A percentile compares a stretch with the other conserved stretches of the same genome.
Evolutionary conservation across 495 filamentous ascomycete species (phyloP).

Genomic region (Penicillium bovifimosum): DNA sequence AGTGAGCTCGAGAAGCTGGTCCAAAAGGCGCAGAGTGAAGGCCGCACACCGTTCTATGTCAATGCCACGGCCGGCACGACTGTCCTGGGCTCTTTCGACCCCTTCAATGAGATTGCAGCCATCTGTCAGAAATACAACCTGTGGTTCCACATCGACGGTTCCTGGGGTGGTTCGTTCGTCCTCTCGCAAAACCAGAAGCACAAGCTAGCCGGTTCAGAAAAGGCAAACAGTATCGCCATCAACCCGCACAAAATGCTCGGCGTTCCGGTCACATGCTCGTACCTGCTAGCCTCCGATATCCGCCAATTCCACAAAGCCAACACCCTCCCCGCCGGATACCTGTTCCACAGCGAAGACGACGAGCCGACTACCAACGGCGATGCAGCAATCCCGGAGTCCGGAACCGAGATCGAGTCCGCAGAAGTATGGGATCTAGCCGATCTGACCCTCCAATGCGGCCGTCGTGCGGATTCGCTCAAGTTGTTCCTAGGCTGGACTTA

Average conservation of each 20-base stretch:
- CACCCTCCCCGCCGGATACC: constrained; percentile 79
- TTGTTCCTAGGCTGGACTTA: constrained; percentile 84
- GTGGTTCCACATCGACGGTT: constrained; percentile 89
- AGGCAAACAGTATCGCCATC: constrained; percentile 73
- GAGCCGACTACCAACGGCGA: constrained; percentile 12
- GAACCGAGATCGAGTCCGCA: constrained; percentile 31
- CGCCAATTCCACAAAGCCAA: constrained; percentile 73
- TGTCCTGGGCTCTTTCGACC: constrained; percentile 85
- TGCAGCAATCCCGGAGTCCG: constrained; percentile 13
- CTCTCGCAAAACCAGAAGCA: constrained; percentile 62
- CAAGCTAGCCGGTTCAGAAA: constrained; percentile 63
- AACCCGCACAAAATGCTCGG: constrained; percentile 98
- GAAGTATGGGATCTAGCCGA: constrained; percentile 91
- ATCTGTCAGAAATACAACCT: constrained; percentile 67
- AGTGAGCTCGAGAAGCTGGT: constrained; percentile 58
- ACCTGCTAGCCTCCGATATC: constrained; percentile 73
- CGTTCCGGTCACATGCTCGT: constrained; percentile 83
- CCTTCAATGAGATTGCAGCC: constrained; percentile 62
- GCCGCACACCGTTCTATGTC: constrained; percentile 84
- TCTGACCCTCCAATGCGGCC: constrained; percentile 86
- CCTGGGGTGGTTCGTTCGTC: constrained; percentile 80
- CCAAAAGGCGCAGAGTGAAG: constrained; percentile 50
- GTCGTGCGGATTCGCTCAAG: constrained; percentile 80
- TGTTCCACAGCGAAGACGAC: constrained; percentile 62
- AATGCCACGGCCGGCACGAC: constrained; percentile 95